These are phyloP conservation scores for Ganoderma leucocontextum DNA, from an alignment of 1,284 basidiomycete genomes.

Conservation along the genomic window DNA sequence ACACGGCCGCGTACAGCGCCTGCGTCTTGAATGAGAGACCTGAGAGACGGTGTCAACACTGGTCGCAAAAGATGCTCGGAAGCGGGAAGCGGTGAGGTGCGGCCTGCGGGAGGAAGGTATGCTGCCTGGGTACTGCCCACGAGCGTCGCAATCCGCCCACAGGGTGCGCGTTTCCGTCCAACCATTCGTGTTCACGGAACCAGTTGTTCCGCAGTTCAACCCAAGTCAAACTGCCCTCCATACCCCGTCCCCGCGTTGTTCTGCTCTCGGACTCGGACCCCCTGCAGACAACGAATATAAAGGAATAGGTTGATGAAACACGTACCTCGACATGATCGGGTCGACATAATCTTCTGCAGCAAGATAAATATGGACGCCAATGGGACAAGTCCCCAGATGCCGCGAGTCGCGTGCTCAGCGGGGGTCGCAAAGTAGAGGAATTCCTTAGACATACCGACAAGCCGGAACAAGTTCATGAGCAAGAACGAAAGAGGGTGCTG, in stretches of 20 bases:
- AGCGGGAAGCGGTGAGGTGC: not conserved
- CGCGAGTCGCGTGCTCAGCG: conserved; percentile 10
- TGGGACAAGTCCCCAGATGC: conserved; percentile 85
- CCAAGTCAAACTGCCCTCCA: not conserved
- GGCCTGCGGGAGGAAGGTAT: not conserved
- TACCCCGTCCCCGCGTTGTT: not conserved
- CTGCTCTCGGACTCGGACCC: not conserved
- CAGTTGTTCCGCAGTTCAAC: not conserved
- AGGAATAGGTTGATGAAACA: conserved; percentile 14
- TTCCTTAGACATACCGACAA: conserved; percentile 58
- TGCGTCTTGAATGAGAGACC: conserved; percentile 99
- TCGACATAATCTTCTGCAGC: conserved; percentile 84
- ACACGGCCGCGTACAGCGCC: conserved; percentile 91
- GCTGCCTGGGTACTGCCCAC: not conserved
- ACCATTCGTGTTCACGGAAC: not conserved
- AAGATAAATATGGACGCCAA: conserved; percentile 92
- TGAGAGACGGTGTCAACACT: conserved; percentile 39
- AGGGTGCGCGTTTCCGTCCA: not conserved
- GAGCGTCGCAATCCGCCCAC: not conserved
- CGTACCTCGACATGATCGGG: conserved; percentile 83
- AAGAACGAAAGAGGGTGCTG: conserved; percentile 20
- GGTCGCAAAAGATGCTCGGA: not conserved
- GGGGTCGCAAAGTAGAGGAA: conserved; percentile 16
- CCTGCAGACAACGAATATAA: not conserved
- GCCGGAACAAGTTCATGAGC: conserved; percentile 79